phyloP scores from a whole-genome alignment of 441 rosid genomes.

The Adansonia grandidieri region DNA sequence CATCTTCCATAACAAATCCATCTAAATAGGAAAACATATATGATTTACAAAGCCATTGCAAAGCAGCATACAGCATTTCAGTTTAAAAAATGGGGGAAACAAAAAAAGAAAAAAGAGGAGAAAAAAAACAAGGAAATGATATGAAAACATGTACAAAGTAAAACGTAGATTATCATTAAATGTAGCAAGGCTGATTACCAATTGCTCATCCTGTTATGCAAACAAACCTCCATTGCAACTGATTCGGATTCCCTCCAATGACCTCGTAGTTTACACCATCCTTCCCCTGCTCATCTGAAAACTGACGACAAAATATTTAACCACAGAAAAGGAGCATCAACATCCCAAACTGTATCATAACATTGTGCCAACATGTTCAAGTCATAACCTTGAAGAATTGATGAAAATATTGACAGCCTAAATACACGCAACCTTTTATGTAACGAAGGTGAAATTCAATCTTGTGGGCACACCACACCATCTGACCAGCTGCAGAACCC shows the following conservation, averaged over 20 bases:
- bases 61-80: conserved; percentile 27
- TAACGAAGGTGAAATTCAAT: conserved; percentile 29
- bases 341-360: background rate
- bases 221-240: conserved; percentile 6
- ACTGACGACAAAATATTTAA: conserved; percentile 15
- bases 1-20: conserved; percentile 18
- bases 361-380: conserved; percentile 16
- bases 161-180: conserved; percentile 17
- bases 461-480: conserved; percentile 20
- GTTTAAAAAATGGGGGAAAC: background rate
- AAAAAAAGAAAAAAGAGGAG: background rate
- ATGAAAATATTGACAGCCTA: conserved; percentile 26
- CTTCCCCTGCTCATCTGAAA: conserved; percentile 17
- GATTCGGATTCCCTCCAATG: conserved; percentile 9
- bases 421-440: conserved; percentile 33
- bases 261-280: background rate
- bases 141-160: conserved; percentile 30
- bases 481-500: conserved; percentile 21
- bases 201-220: background rate
- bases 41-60: conserved; percentile 28
- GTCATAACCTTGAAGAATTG: conserved; percentile 18
- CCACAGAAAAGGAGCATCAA: conserved; percentile 21
- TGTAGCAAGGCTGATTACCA: conserved; percentile 26
- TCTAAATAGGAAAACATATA: conserved; percentile 11
- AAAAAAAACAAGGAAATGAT: background rate